A percentile compares a stretch with the other conserved stretches of the same genome.
Evolutionary conservation across 768 basidiomycete species (phyloP).

Genomic region (Tylopilus sp.): DNA sequence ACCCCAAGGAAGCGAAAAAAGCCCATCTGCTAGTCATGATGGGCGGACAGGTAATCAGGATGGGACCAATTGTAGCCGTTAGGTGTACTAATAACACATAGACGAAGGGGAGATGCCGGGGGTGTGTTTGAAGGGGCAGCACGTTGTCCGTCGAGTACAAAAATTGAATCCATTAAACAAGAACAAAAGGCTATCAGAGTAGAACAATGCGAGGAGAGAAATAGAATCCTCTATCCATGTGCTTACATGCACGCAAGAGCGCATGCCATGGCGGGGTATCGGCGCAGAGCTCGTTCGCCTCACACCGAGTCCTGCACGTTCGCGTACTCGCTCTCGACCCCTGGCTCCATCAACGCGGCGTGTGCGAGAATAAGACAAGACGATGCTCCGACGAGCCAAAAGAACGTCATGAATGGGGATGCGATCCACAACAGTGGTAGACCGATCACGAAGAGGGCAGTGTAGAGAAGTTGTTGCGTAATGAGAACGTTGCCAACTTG

Average conservation of each 20-base stretch:
- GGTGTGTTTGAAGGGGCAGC: too few relatives aligned
- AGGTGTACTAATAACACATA: not conserved
- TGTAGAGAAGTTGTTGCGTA: constrained; percentile 90
- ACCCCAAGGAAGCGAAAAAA: not conserved
- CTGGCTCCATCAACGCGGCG: constrained; percentile 88
- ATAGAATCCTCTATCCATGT: too few relatives aligned
- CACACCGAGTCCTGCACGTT: constrained; percentile 63
- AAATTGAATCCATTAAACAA: not conserved
- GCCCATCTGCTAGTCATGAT: not conserved
- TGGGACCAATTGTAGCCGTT: not conserved
- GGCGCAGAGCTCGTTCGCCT: not conserved
- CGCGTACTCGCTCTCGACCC: constrained; percentile 91
- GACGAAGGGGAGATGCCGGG: not conserved
- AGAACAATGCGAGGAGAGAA: too few relatives aligned
- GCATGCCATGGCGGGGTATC: not conserved
- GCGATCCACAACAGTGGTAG: constrained; percentile 81
- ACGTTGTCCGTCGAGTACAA: not conserved
- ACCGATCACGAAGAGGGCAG: constrained; percentile 85
- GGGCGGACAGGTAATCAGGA: not conserved
- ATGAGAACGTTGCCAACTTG: constrained; percentile 78
- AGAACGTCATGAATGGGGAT: constrained; percentile 77
- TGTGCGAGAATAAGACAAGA: constrained; percentile 82
- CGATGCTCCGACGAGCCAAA: constrained; percentile 93
- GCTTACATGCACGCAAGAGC: too few relatives aligned
- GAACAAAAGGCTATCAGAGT: not conserved